Base-by-base conservation (phyloP, 2,329 filamentous ascomycete species). In the Blastomyces percursus region DNA sequence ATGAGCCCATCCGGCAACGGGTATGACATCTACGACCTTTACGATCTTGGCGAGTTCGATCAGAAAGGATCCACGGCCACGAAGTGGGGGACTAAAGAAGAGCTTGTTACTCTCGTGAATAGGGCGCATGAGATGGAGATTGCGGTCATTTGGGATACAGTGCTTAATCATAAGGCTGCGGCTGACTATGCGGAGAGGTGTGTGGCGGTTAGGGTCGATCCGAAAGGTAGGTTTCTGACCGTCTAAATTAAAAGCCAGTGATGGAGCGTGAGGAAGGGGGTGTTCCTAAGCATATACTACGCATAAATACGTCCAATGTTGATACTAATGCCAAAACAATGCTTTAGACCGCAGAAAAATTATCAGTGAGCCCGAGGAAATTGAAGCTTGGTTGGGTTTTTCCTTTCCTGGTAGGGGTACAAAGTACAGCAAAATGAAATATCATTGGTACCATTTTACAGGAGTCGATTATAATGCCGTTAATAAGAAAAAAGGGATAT, bases 151-250 rank as follows among this genome's bases (percentile, higher is more conserved):
- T 90, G 86, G 80, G 87, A 90, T 71, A 84, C 86, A 1, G 86
- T 91, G 7, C 75, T 90, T 54, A 90, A 89, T 68, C 87, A 90
- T 71, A 89, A 87, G 71, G 85, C 86, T 2, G 86, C 82, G 2
- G 87, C 85, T 7, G 87, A 90, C 70, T 78, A 78, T 60, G 84
- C 81, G 32, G 87, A 90, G 70, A 80, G 81, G 61, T 86, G 82
- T 62, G 75, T 77, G 63, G 86, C 84, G 1, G 79, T 87, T 54
- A 84, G 86, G 71, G 87, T 90, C 30, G 82, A 90, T 69, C 72
- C 76, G 0, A 72, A 83, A 62, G 65, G 78, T 78, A 66, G 61
- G 67, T 63, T 46, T 54, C 54, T 14, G 35, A 24, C 35, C 11
- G 32, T 24, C 16, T 24, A n/a, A 42, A n/a, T 19, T 9, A n/a